A percentile compares a stretch with the other conserved stretches of the same genome.
Conservation (phyloP, 148 eudicot genomes). For the Amaranthus hypochondriacus region DNA sequence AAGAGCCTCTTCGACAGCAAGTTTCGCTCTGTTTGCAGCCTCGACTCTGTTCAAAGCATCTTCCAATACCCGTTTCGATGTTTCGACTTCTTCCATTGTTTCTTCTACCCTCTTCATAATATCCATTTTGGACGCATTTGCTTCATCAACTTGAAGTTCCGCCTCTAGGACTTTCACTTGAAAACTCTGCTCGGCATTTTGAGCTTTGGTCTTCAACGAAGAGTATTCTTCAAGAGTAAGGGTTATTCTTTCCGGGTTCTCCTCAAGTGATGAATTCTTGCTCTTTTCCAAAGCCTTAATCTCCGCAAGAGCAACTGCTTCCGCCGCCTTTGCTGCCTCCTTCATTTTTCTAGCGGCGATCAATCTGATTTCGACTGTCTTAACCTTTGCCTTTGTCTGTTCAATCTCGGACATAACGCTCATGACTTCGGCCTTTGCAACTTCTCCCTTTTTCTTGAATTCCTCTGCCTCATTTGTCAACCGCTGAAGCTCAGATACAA, state of each 20-base stretch:
- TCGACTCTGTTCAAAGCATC: conserved; percentile 74
- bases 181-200: conserved; percentile 51
- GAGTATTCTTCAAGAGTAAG: conserved; percentile 71
- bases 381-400: conserved; percentile 52
- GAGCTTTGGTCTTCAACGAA: conserved; percentile 52
- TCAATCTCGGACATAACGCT: conserved; percentile 70
- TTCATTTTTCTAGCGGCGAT: conserved; percentile 88
- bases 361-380: conserved; percentile 71
- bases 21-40: conserved; percentile 58
- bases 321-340: conserved; percentile 84
- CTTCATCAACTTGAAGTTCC: conserved; percentile 56
- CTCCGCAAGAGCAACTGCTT: conserved; percentile 81
- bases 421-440: conserved; percentile 56
- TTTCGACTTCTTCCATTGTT: conserved; percentile 72
- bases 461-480: conserved; percentile 68
- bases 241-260: conserved; percentile 38
- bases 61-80: conserved; percentile 63
- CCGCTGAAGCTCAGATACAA: conserved; percentile 59
- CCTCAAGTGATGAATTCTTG: conserved; percentile 16
- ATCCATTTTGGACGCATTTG: conserved; percentile 49
- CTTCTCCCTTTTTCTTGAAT: conserved; percentile 68
- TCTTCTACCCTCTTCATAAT: conserved; percentile 66
- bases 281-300: conserved; percentile 65
- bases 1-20: conserved; percentile 84
- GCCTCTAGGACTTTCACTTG: conserved; percentile 45